Percentiles rank a stretch among this genome's conserved stretches.
These are phyloP conservation scores for Fusarium siculi DNA, from an alignment of 2,329 filamentous ascomycete genomes.

Conservation along the genomic window DNA sequence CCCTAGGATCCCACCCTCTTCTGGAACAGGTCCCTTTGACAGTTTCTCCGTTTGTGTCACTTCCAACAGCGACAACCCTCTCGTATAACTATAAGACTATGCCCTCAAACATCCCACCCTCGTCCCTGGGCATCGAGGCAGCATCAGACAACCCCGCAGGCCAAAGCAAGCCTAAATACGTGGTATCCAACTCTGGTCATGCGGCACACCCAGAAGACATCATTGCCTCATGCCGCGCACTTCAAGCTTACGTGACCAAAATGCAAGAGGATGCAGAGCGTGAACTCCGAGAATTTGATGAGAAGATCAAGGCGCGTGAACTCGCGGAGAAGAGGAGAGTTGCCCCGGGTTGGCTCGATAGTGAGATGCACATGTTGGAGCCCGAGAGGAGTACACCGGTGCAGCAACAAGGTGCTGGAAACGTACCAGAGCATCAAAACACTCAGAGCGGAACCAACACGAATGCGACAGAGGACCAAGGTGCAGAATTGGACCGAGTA, in stretches of 20 bases:
- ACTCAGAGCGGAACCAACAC: conserved; percentile 30
- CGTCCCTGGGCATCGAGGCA: conserved; percentile 50
- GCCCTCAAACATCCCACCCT: conserved; percentile 80
- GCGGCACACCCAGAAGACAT: conserved; percentile 90
- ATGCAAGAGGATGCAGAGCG: conserved; percentile 74
- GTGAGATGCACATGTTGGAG: conserved; percentile 74
- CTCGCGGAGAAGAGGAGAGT: conserved; percentile 82
- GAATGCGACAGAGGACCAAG: conserved; percentile 57
- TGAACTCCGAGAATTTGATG: conserved; percentile 76
- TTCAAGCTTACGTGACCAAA: conserved; percentile 79
- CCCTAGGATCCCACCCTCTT: conserved; percentile 81
- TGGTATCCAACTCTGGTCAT: conserved; percentile 81
- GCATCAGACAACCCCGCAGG: conserved; percentile 49
- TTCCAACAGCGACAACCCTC: conserved; percentile 89
- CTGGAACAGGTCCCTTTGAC: conserved; percentile 93
- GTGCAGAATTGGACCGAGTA: conserved; percentile 66
- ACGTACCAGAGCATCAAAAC: conserved; percentile 19
- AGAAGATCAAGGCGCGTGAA: conserved; percentile 71
- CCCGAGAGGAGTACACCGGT: conserved; percentile 64
- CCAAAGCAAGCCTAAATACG: conserved; percentile 72
- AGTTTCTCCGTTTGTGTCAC: conserved; percentile 91
- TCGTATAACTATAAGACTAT: conserved; percentile 96
- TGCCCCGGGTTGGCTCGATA: conserved; percentile 84
- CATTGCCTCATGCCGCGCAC: conserved; percentile 79
- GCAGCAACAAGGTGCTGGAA: conserved; percentile 43